phyloP scores from a whole-genome alignment of 129 eudicot genomes.

The Heracleum sosnowskyi region DNA sequence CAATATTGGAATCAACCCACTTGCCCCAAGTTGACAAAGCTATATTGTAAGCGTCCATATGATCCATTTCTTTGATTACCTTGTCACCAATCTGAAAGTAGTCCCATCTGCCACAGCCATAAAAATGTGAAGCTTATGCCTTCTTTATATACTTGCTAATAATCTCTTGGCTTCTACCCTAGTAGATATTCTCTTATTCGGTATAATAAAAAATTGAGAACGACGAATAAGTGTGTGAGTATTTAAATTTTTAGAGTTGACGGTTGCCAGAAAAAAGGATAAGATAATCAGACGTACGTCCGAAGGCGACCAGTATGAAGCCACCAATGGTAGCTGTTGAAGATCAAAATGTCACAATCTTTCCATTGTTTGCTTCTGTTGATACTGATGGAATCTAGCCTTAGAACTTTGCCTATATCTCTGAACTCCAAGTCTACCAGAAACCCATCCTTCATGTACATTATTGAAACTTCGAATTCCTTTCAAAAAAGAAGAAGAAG shows the following conservation, averaged over 20 bases:
- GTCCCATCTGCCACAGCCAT: slow-evolving; percentile 67
- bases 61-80: slow-evolving; percentile 51
- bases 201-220: too few relatives aligned
- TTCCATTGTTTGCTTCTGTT: slow-evolving; percentile 40
- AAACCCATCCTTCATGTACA: slow-evolving; percentile 64
- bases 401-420: slow-evolving; percentile 41
- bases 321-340: slow-evolving; percentile 97
- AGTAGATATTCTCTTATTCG: not conserved
- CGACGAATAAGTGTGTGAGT: not conserved
- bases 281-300: slow-evolving; percentile 25
- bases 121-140: not conserved
- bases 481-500: slow-evolving; percentile 12
- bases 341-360: slow-evolving; percentile 60
- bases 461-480: slow-evolving; percentile 55
- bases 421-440: slow-evolving; percentile 51
- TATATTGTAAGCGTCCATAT: slow-evolving; percentile 66
- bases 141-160: not conserved
- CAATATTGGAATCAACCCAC: slow-evolving; percentile 70
- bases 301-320: slow-evolving; percentile 40
- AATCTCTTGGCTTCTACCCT: not conserved
- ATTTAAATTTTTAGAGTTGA: not conserved
- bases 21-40: slow-evolving; percentile 80
- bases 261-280: too few relatives aligned
- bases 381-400: slow-evolving; percentile 58
- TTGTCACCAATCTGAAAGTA: slow-evolving; percentile 58